Percentiles rank a stretch among this genome's conserved stretches.
Evolutionary conservation across 2,329 filamentous ascomycete genomes (phyloP).

Genomic region (Hypoxylon sp.): DNA sequence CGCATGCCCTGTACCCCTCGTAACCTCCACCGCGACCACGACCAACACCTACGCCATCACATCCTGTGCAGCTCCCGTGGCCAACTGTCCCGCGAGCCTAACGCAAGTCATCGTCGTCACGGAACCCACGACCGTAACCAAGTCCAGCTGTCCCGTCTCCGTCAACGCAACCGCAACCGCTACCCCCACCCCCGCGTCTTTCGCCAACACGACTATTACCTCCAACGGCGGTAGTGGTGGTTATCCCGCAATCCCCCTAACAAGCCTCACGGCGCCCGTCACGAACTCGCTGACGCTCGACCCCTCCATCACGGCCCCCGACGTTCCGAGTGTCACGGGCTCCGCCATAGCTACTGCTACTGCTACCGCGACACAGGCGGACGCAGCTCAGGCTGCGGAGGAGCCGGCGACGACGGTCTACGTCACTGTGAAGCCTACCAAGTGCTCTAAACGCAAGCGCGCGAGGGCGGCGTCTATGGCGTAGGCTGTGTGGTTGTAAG

Average conservation of each 20-base stretch:
- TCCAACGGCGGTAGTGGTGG: conserved; percentile 3
- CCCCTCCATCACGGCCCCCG: conserved; percentile 29
- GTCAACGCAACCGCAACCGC: conserved; percentile 15
- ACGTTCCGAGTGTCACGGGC: conserved; percentile 25
- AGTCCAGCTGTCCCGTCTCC: conserved; percentile 32
- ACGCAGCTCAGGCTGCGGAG: neutral
- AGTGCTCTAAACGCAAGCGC: neutral
- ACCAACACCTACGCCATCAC: conserved; percentile 45
- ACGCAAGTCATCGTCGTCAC: conserved; percentile 47
- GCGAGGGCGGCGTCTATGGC: neutral
- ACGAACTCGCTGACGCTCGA: conserved; percentile 35
- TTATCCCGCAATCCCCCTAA: conserved; percentile 40
- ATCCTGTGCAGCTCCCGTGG: conserved; percentile 42
- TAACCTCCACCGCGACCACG: conserved; percentile 38
- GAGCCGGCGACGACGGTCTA: neutral
- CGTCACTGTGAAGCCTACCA: conserved; percentile 18
- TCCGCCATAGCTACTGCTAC: conserved; percentile 4
- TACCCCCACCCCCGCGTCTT: conserved; percentile 14
- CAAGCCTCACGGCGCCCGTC: conserved; percentile 43
- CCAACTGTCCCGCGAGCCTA: conserved; percentile 50
- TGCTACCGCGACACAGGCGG: neutral
- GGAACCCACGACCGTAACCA: conserved; percentile 40
- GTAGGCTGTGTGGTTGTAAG: neutral
- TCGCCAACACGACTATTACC: conserved; percentile 24
- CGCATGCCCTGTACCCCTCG: conserved; percentile 31